Conservation (phyloP, 2,329 filamentous ascomycete genomes). For the Myriosclerotinia curreyana region DNA sequence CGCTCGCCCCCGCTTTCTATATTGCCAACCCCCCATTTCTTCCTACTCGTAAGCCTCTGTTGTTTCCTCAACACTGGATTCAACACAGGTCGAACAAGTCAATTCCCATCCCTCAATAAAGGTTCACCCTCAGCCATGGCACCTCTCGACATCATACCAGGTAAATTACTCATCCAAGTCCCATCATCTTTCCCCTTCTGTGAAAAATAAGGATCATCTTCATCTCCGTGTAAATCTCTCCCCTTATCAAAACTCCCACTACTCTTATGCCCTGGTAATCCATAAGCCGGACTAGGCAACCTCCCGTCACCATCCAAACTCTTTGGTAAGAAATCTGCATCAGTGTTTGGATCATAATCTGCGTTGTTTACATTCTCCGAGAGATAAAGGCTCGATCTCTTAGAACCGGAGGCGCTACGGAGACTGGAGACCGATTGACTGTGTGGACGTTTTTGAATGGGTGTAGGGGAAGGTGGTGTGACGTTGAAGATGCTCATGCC, state of each 20-base stretch:
- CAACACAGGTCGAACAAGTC: not conserved
- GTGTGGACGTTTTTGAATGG: slow-evolving; percentile 14
- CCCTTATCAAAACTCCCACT: slow-evolving; percentile 14
- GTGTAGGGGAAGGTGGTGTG: not conserved
- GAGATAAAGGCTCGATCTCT: not conserved
- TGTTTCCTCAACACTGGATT: not conserved
- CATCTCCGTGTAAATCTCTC: not conserved
- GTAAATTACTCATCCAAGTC: not conserved
- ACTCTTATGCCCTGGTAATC: not conserved
- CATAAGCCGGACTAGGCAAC: slow-evolving; percentile 2
- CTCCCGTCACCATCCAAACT: slow-evolving; percentile 18
- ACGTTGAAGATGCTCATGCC: slow-evolving; percentile 10
- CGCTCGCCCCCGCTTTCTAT: not conserved
- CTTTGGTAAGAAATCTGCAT: slow-evolving; percentile 16
- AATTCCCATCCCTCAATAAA: slow-evolving; percentile 9
- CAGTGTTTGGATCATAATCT: slow-evolving; percentile 19
- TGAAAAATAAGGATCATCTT: not conserved
- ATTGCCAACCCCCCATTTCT: not conserved
- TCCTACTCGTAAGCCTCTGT: not conserved
- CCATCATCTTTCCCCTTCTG: slow-evolving; percentile 3
- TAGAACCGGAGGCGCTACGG: not conserved
- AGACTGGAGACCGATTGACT: not conserved
- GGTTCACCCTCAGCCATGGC: slow-evolving; percentile 7
- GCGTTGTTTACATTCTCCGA: not conserved
- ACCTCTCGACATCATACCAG: not conserved